Evolutionary conservation across 2,329 filamentous ascomycete genomes (phyloP), one percentile per base, ranked within the genome.

Genomic region (Hypoxylon sp.): DNA sequence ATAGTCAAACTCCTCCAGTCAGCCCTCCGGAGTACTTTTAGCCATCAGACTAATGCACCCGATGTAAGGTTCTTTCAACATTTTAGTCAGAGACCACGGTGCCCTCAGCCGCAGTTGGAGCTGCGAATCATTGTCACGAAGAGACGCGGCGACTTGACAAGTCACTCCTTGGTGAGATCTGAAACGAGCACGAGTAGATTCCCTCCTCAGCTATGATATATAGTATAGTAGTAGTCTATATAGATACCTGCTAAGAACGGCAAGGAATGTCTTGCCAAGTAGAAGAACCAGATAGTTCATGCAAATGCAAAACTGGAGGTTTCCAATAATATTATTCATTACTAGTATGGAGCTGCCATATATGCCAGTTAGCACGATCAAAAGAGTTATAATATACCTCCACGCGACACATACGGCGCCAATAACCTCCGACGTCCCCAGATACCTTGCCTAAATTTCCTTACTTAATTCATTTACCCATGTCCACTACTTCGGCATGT

Each of bases 11-110:
- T 23, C 5, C 48, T 41, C 36, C 14, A 17, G 48, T 11, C 9
- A 5, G 6, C 28, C 28, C 3, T 30, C 9, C 9, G 5, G 6
- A 30, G 5, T 30, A 9, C 4, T 30, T 30, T 9, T 7, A 7
- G 28, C 28, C 5, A 13, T 34, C 13, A 13, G n/a, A 5, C 28
- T 32, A 36, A 36, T 49, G 13, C 55, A 23, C 23, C 14, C 21
- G 23, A 55, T 61, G 59, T 55, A 41, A 55, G 41, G 59, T 61
- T 17, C 59, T 61, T 61, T 55, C 41, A 48, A 53, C 49, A 53
- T 49, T 17, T 17, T 14, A 30, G 14, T 17, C 11, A 25, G 46
- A 34, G 14, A 38, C 25, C 30, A 51, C 30, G n/a, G 17, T 9
- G 17, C 13, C 19, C 21, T 41, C 36, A 55, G 34, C 34, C 23